phyloP scores from a whole-genome alignment of 257 asterid genomes.

The Ballota nigra region DNA sequence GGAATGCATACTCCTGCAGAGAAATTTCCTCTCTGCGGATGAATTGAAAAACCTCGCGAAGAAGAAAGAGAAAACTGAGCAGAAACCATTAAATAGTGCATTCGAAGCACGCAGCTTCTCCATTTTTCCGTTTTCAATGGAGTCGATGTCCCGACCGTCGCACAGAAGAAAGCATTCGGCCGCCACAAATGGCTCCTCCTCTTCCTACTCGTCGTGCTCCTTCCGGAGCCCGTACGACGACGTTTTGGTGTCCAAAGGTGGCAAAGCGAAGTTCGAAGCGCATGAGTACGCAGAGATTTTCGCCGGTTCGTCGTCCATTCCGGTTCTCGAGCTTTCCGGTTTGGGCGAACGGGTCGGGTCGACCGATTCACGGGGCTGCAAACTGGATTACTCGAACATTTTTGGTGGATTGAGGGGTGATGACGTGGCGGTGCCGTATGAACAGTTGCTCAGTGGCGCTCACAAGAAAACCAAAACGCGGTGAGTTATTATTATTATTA shows the following conservation, averaged over 20 bases:
- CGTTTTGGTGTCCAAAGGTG: slow-evolving; percentile 38
- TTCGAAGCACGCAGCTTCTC: background rate
- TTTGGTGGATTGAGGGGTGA: slow-evolving; percentile 63
- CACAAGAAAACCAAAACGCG: slow-evolving; percentile 31
- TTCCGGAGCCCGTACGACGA: slow-evolving; percentile 65
- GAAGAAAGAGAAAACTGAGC: background rate
- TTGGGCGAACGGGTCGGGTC: slow-evolving; percentile 40
- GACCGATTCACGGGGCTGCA: slow-evolving; percentile 42
- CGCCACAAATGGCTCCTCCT: slow-evolving; percentile 38
- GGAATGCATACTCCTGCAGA: background rate
- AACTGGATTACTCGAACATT: slow-evolving; percentile 62
- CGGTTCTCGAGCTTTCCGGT: slow-evolving; percentile 70
- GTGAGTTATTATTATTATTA: slow-evolving; percentile 22
- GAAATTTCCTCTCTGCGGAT: too few relatives aligned
- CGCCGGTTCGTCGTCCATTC: slow-evolving; percentile 66
- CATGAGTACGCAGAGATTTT: slow-evolving; percentile 80
- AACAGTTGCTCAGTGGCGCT: slow-evolving; percentile 45
- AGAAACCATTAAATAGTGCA: slow-evolving; percentile 7
- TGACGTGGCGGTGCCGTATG: slow-evolving; percentile 51
- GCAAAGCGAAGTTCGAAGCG: slow-evolving; percentile 37
- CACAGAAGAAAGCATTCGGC: slow-evolving; percentile 55
- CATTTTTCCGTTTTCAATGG: slow-evolving; percentile 39
- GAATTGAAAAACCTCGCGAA: slow-evolving; percentile 15
- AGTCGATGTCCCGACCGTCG: slow-evolving; percentile 64
- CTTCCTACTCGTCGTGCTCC: slow-evolving; percentile 50